Evolutionary conservation across 352 stramenopile genomes (phyloP), one percentile per base, ranked within the genome.

Genomic region (Peronospora destructor): DNA sequence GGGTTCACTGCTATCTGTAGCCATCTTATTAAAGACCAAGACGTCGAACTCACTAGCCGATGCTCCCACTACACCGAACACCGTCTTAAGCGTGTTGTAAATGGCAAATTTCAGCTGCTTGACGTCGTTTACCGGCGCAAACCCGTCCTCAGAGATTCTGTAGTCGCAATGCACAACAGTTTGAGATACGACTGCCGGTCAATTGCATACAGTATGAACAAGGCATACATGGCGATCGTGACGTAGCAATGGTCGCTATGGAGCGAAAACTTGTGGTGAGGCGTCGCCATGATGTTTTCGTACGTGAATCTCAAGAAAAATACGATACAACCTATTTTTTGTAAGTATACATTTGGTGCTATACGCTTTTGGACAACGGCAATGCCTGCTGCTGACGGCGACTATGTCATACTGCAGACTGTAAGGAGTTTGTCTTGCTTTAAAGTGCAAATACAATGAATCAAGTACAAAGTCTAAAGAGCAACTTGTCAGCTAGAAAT

Each of bases 201-300:
- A 19, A 12, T 38, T 11, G 1, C 16, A 29, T 23, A 21, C 4
- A 16, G 12, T 53, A 44, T 29, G 7, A 46, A 14, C 8, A 26
- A 17, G 1, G 66, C 72, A n/a, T 59, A 88, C 79, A 91, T 84
- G 38, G 61, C 73, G 36, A 91, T 68, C 48, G 68, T 77, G 47
- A 91, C 33, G 45, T 77, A 88, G 35, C 26, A 66, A 55, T 77
- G 61, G 23, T 76, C 45, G 25, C 54, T 56, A 37, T 49, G 62
- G 56, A 88, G 60, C 21, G 64, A 80, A 59, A 91, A 88, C 67
- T 91, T 91, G 73, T 84, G 73, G 49, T 91, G 79, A 41, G 70
- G 61, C 6, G 47, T 51, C 19, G 39, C 47, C 45, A 50, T 58
- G 8, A n/a, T 35, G 21, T 41, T 19, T 41, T 16, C 1, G 7